Percentiles rank a stretch among this genome's conserved stretches.
Evolutionary conservation across 495 filamentous ascomycete genomes (phyloP).

Genomic region (Delitschia confertaspora): DNA sequence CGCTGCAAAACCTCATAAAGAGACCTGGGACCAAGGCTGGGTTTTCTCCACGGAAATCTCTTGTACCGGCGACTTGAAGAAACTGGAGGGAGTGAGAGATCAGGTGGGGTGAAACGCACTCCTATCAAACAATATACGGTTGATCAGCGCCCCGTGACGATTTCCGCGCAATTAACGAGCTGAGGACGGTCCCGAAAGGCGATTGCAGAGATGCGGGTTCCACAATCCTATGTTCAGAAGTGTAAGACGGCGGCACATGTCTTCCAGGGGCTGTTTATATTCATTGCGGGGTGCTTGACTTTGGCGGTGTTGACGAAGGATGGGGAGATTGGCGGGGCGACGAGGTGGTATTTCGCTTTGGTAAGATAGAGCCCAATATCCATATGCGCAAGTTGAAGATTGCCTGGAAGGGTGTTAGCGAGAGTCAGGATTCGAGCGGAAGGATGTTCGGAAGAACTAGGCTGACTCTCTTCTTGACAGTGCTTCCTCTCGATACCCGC

Average conservation of each 20-base stretch:
- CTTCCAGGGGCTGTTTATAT: conserved; percentile 56
- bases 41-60: no score
- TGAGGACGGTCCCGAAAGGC: not conserved
- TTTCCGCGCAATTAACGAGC: no score
- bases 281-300: conserved; percentile 63
- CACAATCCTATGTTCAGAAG: conserved; percentile 41
- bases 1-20: no score
- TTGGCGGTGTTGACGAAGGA: conserved; percentile 62
- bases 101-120: no score
- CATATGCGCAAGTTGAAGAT: not conserved
- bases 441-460: not conserved
- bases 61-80: no score
- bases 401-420: not conserved
- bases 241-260: conserved; percentile 50
- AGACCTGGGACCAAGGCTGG: no score
- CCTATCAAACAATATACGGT: no score
- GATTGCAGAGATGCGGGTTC: conserved; percentile 28
- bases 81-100: no score
- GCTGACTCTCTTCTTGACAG: conserved; percentile 38
- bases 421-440: not conserved
- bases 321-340: conserved; percentile 55
- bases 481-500: conserved; percentile 78
- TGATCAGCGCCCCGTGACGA: no score
- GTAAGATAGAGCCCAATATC: conserved; percentile 41
- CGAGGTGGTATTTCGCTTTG: conserved; percentile 68